A percentile compares a stretch with the other conserved stretches of the same genome.
Conservation (phyloP, 2,329 filamentous ascomycete species). For the Fusarium sp. region DNA sequence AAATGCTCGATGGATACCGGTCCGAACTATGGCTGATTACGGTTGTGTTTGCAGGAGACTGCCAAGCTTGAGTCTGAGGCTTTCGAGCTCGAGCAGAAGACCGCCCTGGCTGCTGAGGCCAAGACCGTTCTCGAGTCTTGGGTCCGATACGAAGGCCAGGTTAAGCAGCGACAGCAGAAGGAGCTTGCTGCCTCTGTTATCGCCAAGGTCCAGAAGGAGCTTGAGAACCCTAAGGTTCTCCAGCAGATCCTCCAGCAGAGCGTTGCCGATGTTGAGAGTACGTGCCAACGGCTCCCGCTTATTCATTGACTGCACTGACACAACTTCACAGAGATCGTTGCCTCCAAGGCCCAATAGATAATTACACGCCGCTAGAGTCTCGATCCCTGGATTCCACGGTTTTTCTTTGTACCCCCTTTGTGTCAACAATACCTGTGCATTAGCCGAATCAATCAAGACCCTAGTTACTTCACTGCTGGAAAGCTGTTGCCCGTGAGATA, state of each 20-base stretch:
- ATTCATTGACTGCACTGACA: slow-evolving; percentile 53
- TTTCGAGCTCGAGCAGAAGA: slow-evolving; percentile 97
- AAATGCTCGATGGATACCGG: slow-evolving; percentile 23
- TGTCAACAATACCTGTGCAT: slow-evolving; percentile 72
- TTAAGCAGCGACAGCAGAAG: slow-evolving; percentile 98
- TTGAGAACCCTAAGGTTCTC: slow-evolving; percentile 96
- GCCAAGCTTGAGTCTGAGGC: slow-evolving; percentile 95
- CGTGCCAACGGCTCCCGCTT: slow-evolving; percentile 38
- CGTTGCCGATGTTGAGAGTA: slow-evolving; percentile 96
- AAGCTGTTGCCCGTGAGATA: slow-evolving; percentile 42
- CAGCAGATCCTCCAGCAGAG: slow-evolving; percentile 99
- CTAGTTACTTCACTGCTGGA: slow-evolving; percentile 47
- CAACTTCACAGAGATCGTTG: slow-evolving; percentile 68
- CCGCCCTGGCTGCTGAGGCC: slow-evolving; percentile 90
- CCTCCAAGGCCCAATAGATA: slow-evolving; percentile 75
- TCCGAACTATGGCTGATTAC: slow-evolving; percentile 41
- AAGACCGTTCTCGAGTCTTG: slow-evolving; percentile 97
- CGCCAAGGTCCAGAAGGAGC: slow-evolving; percentile 98
- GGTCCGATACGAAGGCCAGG: slow-evolving; percentile 98
- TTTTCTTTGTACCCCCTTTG: slow-evolving; percentile 69
- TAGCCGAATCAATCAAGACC: slow-evolving; percentile 67
- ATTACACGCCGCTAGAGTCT: slow-evolving; percentile 54
- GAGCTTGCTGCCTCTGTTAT: slow-evolving; percentile 95
- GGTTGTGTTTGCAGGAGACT: slow-evolving; percentile 79
- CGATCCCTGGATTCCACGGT: slow-evolving; percentile 55